Evolutionary conservation across 2,329 filamentous ascomycete species (phyloP).

Genomic region (Drechslerella coelobrocha): DNA sequence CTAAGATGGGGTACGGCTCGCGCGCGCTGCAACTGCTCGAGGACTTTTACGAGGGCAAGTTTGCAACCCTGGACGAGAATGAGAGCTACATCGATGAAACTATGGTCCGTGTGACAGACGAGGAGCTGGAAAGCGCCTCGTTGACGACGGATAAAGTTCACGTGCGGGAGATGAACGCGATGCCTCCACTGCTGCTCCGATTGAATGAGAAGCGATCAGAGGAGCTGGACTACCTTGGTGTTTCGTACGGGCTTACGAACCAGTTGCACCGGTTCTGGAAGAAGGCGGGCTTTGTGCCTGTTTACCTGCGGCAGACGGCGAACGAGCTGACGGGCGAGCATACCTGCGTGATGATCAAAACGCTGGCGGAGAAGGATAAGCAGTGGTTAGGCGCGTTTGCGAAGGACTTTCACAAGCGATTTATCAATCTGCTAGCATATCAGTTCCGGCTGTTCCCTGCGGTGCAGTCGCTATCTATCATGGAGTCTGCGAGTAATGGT

Average conservation of each 20-base stretch:
- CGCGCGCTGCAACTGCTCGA: slow-evolving; percentile 84
- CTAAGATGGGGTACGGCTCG: slow-evolving; percentile 84
- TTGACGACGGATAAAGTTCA: slow-evolving; percentile 87
- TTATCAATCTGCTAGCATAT: slow-evolving; percentile 86
- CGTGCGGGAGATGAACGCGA: slow-evolving; percentile 84
- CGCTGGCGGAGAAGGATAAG: slow-evolving; percentile 73
- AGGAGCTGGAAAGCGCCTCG: slow-evolving; percentile 75
- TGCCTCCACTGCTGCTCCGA: slow-evolving; percentile 92
- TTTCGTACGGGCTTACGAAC: slow-evolving; percentile 89
- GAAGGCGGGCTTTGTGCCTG: slow-evolving; percentile 79
- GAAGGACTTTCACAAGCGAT: slow-evolving; percentile 92
- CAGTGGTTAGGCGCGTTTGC: slow-evolving; percentile 91
- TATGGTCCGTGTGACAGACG: slow-evolving; percentile 82
- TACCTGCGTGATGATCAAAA: slow-evolving; percentile 94
- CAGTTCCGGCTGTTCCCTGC: slow-evolving; percentile 85
- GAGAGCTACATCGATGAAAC: slow-evolving; percentile 65
- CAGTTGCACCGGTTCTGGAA: slow-evolving; percentile 97
- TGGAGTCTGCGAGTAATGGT: slow-evolving; percentile 80
- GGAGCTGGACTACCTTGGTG: slow-evolving; percentile 87
- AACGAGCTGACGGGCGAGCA: slow-evolving; percentile 98
- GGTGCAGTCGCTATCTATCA: slow-evolving; percentile 80
- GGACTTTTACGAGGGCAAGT: slow-evolving; percentile 95
- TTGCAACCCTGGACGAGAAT: slow-evolving; percentile 80
- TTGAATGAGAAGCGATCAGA: slow-evolving; percentile 82
- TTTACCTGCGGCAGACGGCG: slow-evolving; percentile 92